These are phyloP conservation scores for Hypericum perforatum DNA, from an alignment of 345 rosid species.

Conservation along the genomic window DNA sequence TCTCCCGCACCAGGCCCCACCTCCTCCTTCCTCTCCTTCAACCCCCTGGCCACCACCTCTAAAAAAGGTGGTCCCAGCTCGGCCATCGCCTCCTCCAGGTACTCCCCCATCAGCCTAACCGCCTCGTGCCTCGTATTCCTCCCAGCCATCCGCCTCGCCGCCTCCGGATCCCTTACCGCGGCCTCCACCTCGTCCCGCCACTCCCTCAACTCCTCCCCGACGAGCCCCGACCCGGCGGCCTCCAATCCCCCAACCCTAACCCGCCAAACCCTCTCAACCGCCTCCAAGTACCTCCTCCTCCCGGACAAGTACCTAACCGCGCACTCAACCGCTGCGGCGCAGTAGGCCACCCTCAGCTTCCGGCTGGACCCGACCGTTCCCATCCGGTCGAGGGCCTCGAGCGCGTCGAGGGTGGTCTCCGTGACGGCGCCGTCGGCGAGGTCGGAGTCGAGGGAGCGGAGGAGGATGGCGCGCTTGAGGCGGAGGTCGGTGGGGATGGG, in stretches of 20 bases:
- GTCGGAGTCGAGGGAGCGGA: conserved; percentile 31
- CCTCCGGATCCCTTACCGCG: conserved; percentile 29
- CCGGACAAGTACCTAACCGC: conserved; percentile 32
- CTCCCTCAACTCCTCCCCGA: conserved; percentile 29
- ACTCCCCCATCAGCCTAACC: conserved; percentile 23
- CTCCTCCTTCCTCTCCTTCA: conserved; percentile 8
- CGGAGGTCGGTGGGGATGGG: conserved; percentile 11
- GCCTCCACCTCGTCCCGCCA: conserved; percentile 33
- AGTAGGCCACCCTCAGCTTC: conserved; percentile 42
- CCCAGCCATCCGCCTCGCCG: conserved; percentile 20
- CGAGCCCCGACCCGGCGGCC: conserved; percentile 34
- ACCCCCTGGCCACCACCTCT: conserved; percentile 16
- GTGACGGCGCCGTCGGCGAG: conserved; percentile 19
- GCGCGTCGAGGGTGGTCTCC: conserved; percentile 29
- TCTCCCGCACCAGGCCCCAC: background rate
- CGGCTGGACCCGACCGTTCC: conserved; percentile 38
- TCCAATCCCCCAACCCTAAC: conserved; percentile 8
- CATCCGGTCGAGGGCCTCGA: conserved; percentile 32
- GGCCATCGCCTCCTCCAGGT: conserved; percentile 34
- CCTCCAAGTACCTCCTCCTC: conserved; percentile 21
- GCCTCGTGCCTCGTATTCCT: conserved; percentile 34
- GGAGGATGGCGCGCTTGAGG: conserved; percentile 28
- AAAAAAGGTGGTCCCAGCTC: conserved; percentile 31
- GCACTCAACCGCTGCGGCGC: conserved; percentile 50
- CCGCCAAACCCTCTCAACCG: conserved; percentile 18